Base-by-base conservation (phyloP, 495 filamentous ascomycete genomes). In the Tuber aestivum region DNA sequence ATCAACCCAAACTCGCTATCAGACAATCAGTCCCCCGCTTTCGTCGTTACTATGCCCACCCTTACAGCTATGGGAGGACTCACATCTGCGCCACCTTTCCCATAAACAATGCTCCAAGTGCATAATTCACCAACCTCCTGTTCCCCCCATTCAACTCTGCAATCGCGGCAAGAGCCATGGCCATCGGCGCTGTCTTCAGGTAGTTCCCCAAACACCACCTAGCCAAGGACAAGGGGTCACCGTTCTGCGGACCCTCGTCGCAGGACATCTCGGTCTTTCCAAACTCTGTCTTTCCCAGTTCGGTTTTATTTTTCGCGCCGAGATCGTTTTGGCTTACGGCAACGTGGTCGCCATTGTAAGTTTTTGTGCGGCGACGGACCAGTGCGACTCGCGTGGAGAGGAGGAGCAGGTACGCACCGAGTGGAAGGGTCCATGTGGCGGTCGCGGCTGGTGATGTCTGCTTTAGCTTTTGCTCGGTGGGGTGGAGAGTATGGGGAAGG, bases 81-180 rank as follows among this genome's bases (percentile, higher is more conserved):
- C 35, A 80, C 79, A 79, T 71, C 71, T 81, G 70, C 12, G 44
- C 70, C 16, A 77, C 70, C 70, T 78, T 79, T 27, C 71, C 32
- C 42, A 73, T 23, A 3, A 76, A 72, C 50, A 83, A 74, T 16
- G 41, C n/a, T 18, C 72, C 81, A 69, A 82, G 72, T 8, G 77
- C 75, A 41, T 77, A 83, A 68, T 70, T 75, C 65, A 84, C n/a
- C 35, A 69, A 44, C 40, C 77, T 80, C 21, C 78, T 42, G 61
- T 79, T 76, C 3, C 86, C 88, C 20, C 87, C 88, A 77, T 89
- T 88, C 70, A 88, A 86, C 81, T 90, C 88, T 5, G 88, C 88
- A 80, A 88, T 27, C 70, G 75, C 21, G 8, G 73, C 41, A 5
- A 78, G n/a, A 12, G 75, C 70, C 76, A 78, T 75, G 61, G 76